phyloP scores from a whole-genome alignment of 2,329 filamentous ascomycete genomes.

The Ophiocordyceps unilateralis region DNA sequence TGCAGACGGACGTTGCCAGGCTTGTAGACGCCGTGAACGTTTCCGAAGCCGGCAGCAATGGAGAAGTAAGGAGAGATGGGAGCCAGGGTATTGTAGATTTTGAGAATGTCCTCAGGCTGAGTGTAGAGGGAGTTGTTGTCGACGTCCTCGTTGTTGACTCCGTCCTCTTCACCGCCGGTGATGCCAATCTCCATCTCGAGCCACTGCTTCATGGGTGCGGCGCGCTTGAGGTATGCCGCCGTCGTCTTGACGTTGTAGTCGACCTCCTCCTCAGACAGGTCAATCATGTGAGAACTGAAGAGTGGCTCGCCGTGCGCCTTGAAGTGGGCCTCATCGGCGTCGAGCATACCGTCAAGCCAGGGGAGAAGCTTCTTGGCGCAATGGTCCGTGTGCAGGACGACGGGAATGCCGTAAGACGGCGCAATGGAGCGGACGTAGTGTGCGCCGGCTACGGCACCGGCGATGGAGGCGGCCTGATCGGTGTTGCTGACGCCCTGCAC shows the following conservation, averaged over 20 bases:
- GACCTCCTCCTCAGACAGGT: slow-evolving; percentile 81
- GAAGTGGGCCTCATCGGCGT: slow-evolving; percentile 89
- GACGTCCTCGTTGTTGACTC: slow-evolving; percentile 95
- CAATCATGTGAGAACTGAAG: slow-evolving; percentile 97
- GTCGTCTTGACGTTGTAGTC: slow-evolving; percentile 87
- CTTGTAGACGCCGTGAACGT: slow-evolving; percentile 99
- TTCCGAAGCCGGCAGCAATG: slow-evolving; percentile 95
- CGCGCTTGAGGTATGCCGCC: slow-evolving; percentile 82
- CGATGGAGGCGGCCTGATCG: slow-evolving; percentile 75
- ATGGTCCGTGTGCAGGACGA: slow-evolving; percentile 93
- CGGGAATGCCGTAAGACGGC: slow-evolving; percentile 73
- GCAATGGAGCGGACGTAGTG: slow-evolving; percentile 87
- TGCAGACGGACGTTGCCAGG: slow-evolving; percentile 93
- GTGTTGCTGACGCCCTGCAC: slow-evolving; percentile 54
- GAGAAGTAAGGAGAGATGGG: slow-evolving; percentile 92
- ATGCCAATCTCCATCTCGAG: slow-evolving; percentile 86
- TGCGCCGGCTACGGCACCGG: slow-evolving; percentile 72
- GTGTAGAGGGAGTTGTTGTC: slow-evolving; percentile 97
- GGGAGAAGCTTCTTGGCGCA: slow-evolving; percentile 99
- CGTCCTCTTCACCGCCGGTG: slow-evolving; percentile 93
- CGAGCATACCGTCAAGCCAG: slow-evolving; percentile 92
- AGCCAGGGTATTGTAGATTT: slow-evolving; percentile 73
- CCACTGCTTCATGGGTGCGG: slow-evolving; percentile 95
- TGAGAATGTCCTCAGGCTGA: slow-evolving; percentile 88
- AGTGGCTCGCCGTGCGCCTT: slow-evolving; percentile 83